phyloP scores from a whole-genome alignment of 495 filamentous ascomycete genomes.

The Aspergillus cavernicola region DNA sequence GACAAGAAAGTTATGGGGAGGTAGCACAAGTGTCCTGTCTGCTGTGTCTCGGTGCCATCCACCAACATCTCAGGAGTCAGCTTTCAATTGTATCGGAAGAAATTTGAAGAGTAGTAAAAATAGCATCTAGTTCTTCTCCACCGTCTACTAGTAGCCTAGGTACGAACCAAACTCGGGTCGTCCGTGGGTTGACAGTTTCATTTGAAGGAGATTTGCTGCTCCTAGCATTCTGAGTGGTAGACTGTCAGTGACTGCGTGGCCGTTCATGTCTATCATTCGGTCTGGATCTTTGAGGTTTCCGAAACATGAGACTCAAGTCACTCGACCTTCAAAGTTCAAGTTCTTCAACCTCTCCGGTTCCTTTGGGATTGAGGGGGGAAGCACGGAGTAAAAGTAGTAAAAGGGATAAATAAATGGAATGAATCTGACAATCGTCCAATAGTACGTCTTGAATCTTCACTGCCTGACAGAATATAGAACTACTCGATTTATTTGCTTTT shows the following conservation, averaged over 20 bases:
- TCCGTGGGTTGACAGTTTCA: conserved; percentile 2
- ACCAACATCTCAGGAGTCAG: background rate
- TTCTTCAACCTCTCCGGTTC: no score
- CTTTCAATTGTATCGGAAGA: conserved; percentile 6
- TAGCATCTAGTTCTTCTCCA: background rate
- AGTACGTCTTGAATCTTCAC: background rate
- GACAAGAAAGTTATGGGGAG: no score
- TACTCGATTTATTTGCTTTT: conserved; percentile 3
- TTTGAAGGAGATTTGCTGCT: background rate
- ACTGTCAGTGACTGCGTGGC: background rate
- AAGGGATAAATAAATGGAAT: background rate
- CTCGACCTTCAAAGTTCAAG: no score
- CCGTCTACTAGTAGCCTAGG: background rate
- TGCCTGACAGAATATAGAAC: no score
- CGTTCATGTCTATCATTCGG: background rate
- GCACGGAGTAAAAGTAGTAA: background rate
- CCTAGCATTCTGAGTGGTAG: background rate
- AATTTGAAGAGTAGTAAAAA: conserved; percentile 1
- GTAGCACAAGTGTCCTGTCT: background rate
- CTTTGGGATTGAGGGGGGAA: no score
- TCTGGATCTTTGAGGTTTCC: background rate
- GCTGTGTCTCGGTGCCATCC: background rate
- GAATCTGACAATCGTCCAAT: background rate
- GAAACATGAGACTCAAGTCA: background rate
- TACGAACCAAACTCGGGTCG: background rate